Percentiles rank a stretch among this genome's conserved stretches.
phyloP scores from a whole-genome alignment of 495 filamentous ascomycete species.

The Astrothelium macrocarpum region DNA sequence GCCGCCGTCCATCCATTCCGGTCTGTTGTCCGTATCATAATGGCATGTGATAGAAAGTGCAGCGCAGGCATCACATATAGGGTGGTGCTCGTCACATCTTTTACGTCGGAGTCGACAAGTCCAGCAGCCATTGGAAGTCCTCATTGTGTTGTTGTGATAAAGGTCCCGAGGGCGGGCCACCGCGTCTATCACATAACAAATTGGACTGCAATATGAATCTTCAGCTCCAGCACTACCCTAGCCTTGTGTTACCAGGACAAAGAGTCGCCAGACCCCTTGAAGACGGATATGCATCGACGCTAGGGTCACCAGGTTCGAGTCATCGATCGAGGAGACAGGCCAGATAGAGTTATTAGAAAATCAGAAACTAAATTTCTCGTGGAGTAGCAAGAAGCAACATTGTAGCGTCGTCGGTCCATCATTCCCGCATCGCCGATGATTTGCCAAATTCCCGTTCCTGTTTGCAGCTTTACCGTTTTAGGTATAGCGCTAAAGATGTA shows the following conservation, averaged over 20 bases:
- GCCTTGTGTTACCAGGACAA: background rate
- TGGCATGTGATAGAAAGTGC: slow-evolving; percentile 42
- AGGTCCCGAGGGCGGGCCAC: background rate
- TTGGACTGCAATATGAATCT: background rate
- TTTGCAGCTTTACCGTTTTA: too few relatives aligned
- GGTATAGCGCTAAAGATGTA: too few relatives aligned
- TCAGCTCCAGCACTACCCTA: background rate
- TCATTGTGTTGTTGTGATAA: slow-evolving; percentile 14
- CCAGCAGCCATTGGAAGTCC: slow-evolving; percentile 43
- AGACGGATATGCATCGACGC: background rate
- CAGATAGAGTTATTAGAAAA: too few relatives aligned
- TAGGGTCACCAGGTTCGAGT: too few relatives aligned
- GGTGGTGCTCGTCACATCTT: slow-evolving; percentile 44
- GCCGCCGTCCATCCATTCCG: slow-evolving; percentile 50
- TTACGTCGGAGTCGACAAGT: slow-evolving; percentile 49
- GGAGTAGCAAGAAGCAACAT: too few relatives aligned
- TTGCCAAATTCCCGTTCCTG: too few relatives aligned
- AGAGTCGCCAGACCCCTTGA: background rate
- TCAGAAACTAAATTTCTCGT: too few relatives aligned
- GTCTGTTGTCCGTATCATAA: slow-evolving; percentile 36
- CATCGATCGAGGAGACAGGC: too few relatives aligned
- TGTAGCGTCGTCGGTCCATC: too few relatives aligned
- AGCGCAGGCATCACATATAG: slow-evolving; percentile 39
- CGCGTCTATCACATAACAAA: background rate
- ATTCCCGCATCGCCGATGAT: too few relatives aligned